These are phyloP conservation scores for Trypanosomatidae sp. DNA, from an alignment of 208 protist genomes.

Conservation along the genomic window DNA sequence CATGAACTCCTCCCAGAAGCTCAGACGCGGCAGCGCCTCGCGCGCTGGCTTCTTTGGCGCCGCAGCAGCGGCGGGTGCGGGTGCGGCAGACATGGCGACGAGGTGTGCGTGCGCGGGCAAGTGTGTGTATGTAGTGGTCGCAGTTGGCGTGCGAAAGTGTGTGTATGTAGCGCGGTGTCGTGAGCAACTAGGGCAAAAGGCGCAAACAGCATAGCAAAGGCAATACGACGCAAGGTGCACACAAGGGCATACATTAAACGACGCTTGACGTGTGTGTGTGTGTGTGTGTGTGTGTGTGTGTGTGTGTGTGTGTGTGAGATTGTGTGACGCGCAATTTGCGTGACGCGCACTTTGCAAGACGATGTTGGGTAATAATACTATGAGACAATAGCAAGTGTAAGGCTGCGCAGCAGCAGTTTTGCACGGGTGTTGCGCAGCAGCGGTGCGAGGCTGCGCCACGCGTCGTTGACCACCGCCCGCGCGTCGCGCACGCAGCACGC, in stretches of 20 bases:
- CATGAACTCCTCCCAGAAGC: conserved; percentile 72
- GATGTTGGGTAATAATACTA: no score
- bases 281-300: no score
- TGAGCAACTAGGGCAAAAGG: neutral
- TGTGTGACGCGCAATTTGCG: no score
- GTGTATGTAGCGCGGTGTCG: neutral
- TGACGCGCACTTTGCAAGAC: no score
- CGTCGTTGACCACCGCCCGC: conserved; percentile 9
- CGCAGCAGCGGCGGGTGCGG: conserved; percentile 6
- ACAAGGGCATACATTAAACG: no score
- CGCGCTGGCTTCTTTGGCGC: conserved; percentile 10
- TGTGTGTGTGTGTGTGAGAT: no score
- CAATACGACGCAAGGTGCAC: neutral
- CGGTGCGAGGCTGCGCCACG: conserved; percentile 22
- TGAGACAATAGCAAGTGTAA: no score
- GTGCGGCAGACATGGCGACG: conserved; percentile 8
- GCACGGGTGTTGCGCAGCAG: no score
- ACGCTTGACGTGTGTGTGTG: no score
- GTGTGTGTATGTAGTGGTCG: neutral
- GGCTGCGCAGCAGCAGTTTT: no score
- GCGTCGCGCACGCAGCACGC: conserved; percentile 21
- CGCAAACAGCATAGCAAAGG: neutral
- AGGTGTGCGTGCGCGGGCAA: neutral
- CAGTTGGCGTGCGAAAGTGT: neutral
- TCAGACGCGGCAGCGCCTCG: conserved; percentile 23